These are phyloP conservation scores for Colletotrichum sp. DNA, from an alignment of 2,329 filamentous ascomycete genomes.

Conservation along the genomic window DNA sequence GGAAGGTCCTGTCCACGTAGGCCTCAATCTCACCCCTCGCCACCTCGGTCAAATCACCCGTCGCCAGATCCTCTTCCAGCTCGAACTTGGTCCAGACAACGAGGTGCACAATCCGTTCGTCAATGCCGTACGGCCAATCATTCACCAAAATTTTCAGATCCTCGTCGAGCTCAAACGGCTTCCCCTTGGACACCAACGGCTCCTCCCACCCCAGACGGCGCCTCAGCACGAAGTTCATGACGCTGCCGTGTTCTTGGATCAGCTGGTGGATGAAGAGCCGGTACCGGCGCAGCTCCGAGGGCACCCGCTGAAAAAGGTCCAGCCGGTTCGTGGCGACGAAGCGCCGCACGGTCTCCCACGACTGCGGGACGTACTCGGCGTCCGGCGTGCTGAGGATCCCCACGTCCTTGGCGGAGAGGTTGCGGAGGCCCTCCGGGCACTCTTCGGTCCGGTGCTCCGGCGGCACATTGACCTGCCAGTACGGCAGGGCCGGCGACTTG, in stretches of 20 bases:
- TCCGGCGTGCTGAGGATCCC: constrained; percentile 75
- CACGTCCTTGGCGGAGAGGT: constrained; percentile 71
- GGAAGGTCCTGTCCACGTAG: constrained; percentile 74
- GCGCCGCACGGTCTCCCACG: constrained; percentile 73
- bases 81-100: constrained; percentile 94
- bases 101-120: constrained; percentile 78
- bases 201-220: constrained; percentile 72
- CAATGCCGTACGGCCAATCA: constrained; percentile 94
- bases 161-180: constrained; percentile 48
- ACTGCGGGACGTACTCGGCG: constrained; percentile 62
- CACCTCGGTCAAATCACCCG: constrained; percentile 70
- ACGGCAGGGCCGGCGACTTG: constrained; percentile 50
- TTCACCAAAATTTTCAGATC: constrained; percentile 83
- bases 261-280: constrained; percentile 71
- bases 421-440: constrained; percentile 75
- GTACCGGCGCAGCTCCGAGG: constrained; percentile 81
- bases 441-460: constrained; percentile 61
- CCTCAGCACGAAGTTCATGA: constrained; percentile 77
- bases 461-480: constrained; percentile 86
- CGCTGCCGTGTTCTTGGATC: constrained; percentile 71
- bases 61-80: constrained; percentile 69
- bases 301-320: constrained; percentile 76
- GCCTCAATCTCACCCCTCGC: constrained; percentile 70
- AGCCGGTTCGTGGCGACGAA: constrained; percentile 72
- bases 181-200: constrained; percentile 26